Conservation (phyloP, 1,284 basidiomycete species). For the Austropuccinia psidii region DNA sequence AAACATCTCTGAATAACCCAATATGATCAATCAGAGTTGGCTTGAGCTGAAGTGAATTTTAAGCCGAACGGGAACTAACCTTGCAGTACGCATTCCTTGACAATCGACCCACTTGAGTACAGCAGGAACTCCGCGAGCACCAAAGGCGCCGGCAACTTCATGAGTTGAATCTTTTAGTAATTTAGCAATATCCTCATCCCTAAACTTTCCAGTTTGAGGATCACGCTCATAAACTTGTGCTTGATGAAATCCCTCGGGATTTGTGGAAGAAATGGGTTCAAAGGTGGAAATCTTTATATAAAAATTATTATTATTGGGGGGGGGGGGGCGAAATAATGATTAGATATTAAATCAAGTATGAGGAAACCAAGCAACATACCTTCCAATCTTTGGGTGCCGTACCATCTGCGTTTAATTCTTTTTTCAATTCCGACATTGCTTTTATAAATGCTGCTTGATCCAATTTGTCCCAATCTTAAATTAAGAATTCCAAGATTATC, state of each 20-base stretch:
- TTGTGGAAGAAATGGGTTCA: no score
- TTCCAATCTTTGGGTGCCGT: slow-evolving; percentile 28
- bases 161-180: slow-evolving; percentile 25
- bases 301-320: neutral
- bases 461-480: slow-evolving; percentile 25
- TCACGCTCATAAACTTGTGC: slow-evolving; percentile 33
- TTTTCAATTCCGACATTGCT: slow-evolving; percentile 1
- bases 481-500: no score
- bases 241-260: no score
- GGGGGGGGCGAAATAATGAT: neutral
- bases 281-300: no score
- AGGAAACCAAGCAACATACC: neutral
- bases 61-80: neutral
- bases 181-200: slow-evolving; percentile 31
- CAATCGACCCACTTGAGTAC: slow-evolving; percentile 34
- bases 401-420: slow-evolving; percentile 22
- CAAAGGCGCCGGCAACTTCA: slow-evolving; percentile 34
- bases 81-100: slow-evolving; percentile 36
- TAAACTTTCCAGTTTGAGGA: slow-evolving; percentile 15
- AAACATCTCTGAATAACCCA: slow-evolving; percentile 19
- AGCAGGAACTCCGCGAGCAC: slow-evolving; percentile 18
- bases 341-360: neutral
- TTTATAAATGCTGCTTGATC: slow-evolving; percentile 3
- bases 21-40: neutral
- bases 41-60: neutral